Percentiles rank a stretch among this genome's conserved stretches.
Conservation (phyloP, 331 rosid genomes). For the Quercus lobata region DNA sequence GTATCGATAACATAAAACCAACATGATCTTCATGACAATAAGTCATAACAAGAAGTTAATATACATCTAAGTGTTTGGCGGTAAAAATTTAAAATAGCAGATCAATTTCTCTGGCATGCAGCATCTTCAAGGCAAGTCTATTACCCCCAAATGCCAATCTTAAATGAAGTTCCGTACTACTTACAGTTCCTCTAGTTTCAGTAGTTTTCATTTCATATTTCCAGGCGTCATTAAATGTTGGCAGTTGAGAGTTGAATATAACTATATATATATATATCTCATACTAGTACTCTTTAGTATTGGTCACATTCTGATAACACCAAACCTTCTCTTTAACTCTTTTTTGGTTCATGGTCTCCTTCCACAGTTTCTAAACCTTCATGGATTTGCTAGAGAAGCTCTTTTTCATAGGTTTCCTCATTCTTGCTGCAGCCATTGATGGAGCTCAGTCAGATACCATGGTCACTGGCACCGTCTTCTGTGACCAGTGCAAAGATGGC, state of each 20-base stretch:
- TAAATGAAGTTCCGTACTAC: conserved; percentile 26
- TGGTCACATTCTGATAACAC: conserved; percentile 25
- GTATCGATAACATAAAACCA: no score
- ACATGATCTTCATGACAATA: no score
- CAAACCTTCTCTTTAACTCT: conserved; percentile 18
- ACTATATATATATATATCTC: background rate
- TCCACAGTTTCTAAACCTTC: conserved; percentile 20
- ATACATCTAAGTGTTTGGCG: no score
- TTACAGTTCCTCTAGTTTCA: background rate
- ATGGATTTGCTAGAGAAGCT: conserved; percentile 49
- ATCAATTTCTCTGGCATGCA: background rate
- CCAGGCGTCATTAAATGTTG: conserved; percentile 43
- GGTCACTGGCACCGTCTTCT: conserved; percentile 80
- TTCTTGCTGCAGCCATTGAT: conserved; percentile 41
- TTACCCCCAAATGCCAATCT: background rate
- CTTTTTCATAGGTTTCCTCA: conserved; percentile 31
- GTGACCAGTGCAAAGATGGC: conserved; percentile 97
- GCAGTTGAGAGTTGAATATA: conserved; percentile 61
- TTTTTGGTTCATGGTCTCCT: background rate
- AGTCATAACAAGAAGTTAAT: no score
- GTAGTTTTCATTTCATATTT: background rate
- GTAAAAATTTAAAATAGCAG: background rate
- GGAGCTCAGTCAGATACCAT: conserved; percentile 47
- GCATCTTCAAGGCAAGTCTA: background rate
- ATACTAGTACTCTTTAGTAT: conserved; percentile 1